These are phyloP conservation scores for Candida orba DNA, from an alignment of 805 yeast genomes.

Conservation along the genomic window DNA sequence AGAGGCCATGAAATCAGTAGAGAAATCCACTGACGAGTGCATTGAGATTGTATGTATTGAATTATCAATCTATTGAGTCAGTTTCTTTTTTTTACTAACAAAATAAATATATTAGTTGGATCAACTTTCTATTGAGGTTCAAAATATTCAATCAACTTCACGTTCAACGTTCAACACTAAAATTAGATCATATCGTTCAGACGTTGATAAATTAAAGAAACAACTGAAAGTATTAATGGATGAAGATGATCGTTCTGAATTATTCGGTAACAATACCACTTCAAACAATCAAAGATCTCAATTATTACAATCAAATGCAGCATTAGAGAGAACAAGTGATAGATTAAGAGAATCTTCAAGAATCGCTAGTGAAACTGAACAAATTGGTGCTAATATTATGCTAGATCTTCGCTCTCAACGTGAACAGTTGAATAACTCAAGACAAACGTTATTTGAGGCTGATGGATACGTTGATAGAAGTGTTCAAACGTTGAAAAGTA, in stretches of 20 bases:
- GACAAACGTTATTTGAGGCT: slow-evolving; percentile 83
- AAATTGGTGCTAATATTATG: slow-evolving; percentile 83
- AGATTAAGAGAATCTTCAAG: slow-evolving; percentile 83
- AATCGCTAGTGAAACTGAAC: slow-evolving; percentile 87
- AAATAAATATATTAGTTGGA: slow-evolving; percentile 39
- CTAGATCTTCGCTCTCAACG: slow-evolving; percentile 87
- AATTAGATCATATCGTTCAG: slow-evolving; percentile 61
- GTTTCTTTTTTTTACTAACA: slow-evolving; percentile 3
- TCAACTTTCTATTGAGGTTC: slow-evolving; percentile 83
- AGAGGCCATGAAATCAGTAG: slow-evolving; percentile 50
- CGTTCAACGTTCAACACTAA: slow-evolving; percentile 69
- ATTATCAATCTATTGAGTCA: no score
- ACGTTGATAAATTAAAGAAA: slow-evolving; percentile 51
- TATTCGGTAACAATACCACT: slow-evolving; percentile 50
- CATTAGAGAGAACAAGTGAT: slow-evolving; percentile 76
- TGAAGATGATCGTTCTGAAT: slow-evolving; percentile 60
- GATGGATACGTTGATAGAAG: slow-evolving; percentile 90
- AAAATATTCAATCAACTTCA: slow-evolving; percentile 65
- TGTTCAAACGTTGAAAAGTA: slow-evolving; percentile 74
- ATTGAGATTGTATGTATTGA: slow-evolving; percentile 45
- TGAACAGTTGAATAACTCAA: slow-evolving; percentile 81
- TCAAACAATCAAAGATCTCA: slow-evolving; percentile 72
- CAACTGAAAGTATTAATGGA: slow-evolving; percentile 53
- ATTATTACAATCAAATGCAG: slow-evolving; percentile 66
- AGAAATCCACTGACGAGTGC: slow-evolving; percentile 70